Evolutionary conservation across 1,284 basidiomycete species (phyloP), one percentile per base, ranked within the genome.

Genomic region (Rhodotorula sp.): DNA sequence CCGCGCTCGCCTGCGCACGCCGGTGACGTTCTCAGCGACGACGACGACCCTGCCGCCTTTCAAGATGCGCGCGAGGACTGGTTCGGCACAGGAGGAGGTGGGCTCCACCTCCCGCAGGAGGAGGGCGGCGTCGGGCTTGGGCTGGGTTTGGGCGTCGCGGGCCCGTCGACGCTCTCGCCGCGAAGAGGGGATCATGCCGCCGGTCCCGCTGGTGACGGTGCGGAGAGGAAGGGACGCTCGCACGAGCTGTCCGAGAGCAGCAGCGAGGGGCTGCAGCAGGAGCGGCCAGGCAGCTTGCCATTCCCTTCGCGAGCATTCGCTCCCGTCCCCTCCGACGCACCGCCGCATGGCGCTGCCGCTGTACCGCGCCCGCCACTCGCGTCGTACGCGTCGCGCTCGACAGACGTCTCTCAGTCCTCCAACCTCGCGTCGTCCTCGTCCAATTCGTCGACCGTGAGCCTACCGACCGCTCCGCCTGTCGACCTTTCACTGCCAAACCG

Each of bases 401-500:
- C 60, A 8, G 41, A 51, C 25, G 39, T 13, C 2, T 51, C 56
- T 17, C 9, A n/a, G 39, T 34, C 51, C 19, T 34, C 57, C 6
- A 37, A 48, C 34, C 21, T 19, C 58, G 36, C 65, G 15, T 55
- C 61, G 1, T 60, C 61, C 44, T 55, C 61, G 1, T 60, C 61
- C 44, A 44, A 61, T 37, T 64, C 70, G n/a, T 67, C 66, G 13
- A 65, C 58, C 4, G 39, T 67, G 10, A 67, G 61, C 50, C 57
- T 71, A 1, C 69, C 69, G 1, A 50, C 57, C 19, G 63, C 37
- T 7, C 55, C 70, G 9, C 55, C 64, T 0, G 70, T 72, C 56
- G 70, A 72, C 53, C 63, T 72, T 4, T 36, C 32, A 21, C 51
- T 68, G n/a, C 62, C 70, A 3, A 57, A 64, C 5, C 44, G 44